Evolutionary conservation across 257 asterid genomes (phyloP), one percentile per base, ranked within the genome.

Genomic region (Solanum sejunctum): DNA sequence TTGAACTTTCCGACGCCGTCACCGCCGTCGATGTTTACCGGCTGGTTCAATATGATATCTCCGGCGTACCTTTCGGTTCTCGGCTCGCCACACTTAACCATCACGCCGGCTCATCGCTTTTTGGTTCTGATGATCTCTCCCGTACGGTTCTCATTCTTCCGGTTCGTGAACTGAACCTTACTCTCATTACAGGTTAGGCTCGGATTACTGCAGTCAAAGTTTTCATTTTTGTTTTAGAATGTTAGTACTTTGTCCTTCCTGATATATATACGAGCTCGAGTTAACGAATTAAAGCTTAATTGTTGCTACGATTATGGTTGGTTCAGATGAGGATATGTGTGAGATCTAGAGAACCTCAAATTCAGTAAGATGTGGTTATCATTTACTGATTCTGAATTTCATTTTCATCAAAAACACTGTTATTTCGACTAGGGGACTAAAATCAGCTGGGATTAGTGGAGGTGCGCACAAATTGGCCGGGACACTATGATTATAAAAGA

Each of bases 51-150:
- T 95, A 94, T 91, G 98, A 95, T 90, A 88, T 94, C 84, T 87
- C 93, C 80, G 98, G 99, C 51, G 95, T 92, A 67, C 98, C 98
- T 18, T 93, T 91, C 78, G 99, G 99, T 91, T 95, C 99, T 87
- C 96, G 98, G 26, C 86, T 92, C 45, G 95, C 98, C 56, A 88
- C 93, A 6, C 94, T 96, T 86, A 96, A 96, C 86, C 99, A 94
- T 87, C 98, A 94, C 86, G 99, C 99, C 52, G 98, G 93, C 63
- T 96, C 99, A 10, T 92, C 98, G 9, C 83, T 93, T 10, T 90
- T 92, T 80, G 90, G 93, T 47, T 89, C 95, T 75, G 81, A 57
- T 6, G 98, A 95, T 93, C 98, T 93, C 83, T 93, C 97, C 32
- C 97, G 99, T 67, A 90, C 98, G 4, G 98, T 96, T 56, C 93